Evolutionary conservation across 2,329 filamentous ascomycete genomes (phyloP).

Genomic region (Fusarium fracticaudum): DNA sequence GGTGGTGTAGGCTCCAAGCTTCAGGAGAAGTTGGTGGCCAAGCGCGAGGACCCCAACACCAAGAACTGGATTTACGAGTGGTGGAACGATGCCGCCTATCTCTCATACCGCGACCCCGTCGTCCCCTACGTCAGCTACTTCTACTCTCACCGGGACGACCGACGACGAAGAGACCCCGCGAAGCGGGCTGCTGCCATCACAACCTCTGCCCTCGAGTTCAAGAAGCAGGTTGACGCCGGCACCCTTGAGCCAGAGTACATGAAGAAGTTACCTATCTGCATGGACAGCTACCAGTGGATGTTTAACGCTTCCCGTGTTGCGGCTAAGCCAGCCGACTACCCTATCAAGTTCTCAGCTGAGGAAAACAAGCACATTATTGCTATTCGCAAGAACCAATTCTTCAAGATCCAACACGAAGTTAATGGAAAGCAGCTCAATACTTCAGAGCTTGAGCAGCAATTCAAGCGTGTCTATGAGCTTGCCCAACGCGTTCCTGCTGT

Average conservation of each 20-base stretch:
- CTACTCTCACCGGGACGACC: constrained; percentile 97
- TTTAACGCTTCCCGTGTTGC: constrained; percentile 93
- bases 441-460: constrained; percentile 89
- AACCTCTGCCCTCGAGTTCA: constrained; percentile 89
- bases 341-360: constrained; percentile 78
- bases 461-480: constrained; percentile 82
- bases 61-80: constrained; percentile 98
- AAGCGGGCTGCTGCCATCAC: constrained; percentile 94
- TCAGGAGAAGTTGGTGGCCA: constrained; percentile 86
- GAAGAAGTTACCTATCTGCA: constrained; percentile 96
- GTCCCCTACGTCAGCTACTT: constrained; percentile 99
- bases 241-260: constrained; percentile 97
- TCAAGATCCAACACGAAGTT: constrained; percentile 86
- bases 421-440: constrained; percentile 87
- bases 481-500: constrained; percentile 78
- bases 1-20: constrained; percentile 83
- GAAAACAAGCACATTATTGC: constrained; percentile 89
- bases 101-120: constrained; percentile 92
- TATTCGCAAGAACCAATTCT: constrained; percentile 96
- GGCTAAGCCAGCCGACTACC: constrained; percentile 82
- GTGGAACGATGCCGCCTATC: constrained; percentile 97
- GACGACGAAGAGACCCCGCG: constrained; percentile 83
- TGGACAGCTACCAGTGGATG: constrained; percentile 99
- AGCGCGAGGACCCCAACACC: constrained; percentile 78
- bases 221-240: constrained; percentile 85